These are phyloP conservation scores for Mycena amicta DNA, from an alignment of 768 basidiomycete species.

Conservation along the genomic window DNA sequence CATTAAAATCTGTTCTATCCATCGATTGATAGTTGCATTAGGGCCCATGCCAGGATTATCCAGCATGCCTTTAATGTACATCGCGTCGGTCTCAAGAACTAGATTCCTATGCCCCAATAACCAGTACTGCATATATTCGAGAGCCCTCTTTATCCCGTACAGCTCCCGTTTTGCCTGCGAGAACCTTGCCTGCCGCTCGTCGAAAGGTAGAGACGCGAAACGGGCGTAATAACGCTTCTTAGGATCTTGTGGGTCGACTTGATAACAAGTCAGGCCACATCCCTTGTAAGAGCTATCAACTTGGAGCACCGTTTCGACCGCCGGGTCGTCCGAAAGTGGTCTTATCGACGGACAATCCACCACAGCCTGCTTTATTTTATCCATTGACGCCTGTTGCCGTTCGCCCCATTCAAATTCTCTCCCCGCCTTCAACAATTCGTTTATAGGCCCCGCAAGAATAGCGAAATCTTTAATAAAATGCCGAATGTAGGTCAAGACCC, in stretches of 20 bases:
- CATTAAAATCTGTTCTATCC: constrained; percentile 34
- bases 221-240: constrained; percentile 27
- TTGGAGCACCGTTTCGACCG: constrained; percentile 31
- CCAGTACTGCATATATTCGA: constrained; percentile 20
- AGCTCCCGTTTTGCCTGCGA: constrained; percentile 46
- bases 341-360: constrained; percentile 27
- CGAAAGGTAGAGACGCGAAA: constrained; percentile 43
- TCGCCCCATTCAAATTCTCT: constrained; percentile 8
- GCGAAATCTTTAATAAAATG: constrained; percentile 37
- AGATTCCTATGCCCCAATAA: constrained; percentile 31
- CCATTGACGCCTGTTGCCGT: constrained; percentile 15
- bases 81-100: background rate
- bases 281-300: constrained; percentile 40
- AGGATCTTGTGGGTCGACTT: constrained; percentile 26
- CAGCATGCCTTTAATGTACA: constrained; percentile 36
- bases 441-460: constrained; percentile 21
- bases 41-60: constrained; percentile 36
- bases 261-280: constrained; percentile 40
- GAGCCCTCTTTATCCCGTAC: constrained; percentile 33
- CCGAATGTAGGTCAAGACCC: constrained; percentile 27
- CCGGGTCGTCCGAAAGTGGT: constrained; percentile 35
- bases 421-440: background rate
- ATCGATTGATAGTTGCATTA: constrained; percentile 36
- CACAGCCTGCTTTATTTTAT: constrained; percentile 29
- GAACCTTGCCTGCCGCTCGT: constrained; percentile 33